A percentile compares a stretch with the other conserved stretches of the same genome.
These are phyloP conservation scores for Zostera marina DNA, from an alignment of 116 monocot genomes.

Conservation along the genomic window DNA sequence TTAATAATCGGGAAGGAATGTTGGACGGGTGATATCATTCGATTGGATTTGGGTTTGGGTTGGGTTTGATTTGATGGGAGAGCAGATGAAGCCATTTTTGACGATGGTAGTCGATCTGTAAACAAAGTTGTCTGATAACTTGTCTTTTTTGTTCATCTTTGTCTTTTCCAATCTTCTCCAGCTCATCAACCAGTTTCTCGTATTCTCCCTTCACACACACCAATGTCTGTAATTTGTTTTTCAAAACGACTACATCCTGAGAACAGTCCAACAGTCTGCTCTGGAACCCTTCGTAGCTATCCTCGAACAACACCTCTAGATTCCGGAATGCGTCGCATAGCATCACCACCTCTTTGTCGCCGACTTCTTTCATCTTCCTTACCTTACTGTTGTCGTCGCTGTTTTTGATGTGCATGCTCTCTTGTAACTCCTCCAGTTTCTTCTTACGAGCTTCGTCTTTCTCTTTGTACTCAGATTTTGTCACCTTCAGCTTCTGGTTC, in stretches of 20 bases:
- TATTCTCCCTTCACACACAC: constrained; percentile 8
- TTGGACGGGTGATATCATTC: too few species aligned
- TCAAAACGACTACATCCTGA: constrained; percentile 23
- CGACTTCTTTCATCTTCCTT: constrained; percentile 20
- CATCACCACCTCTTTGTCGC: constrained; percentile 9
- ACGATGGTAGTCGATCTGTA: constrained; percentile 57
- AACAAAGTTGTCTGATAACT: constrained; percentile 72
- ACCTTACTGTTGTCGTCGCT: constrained; percentile 20
- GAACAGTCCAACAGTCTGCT: constrained; percentile 19
- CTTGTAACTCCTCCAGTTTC: constrained; percentile 21
- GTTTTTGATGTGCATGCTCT: constrained; percentile 14
- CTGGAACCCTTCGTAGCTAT: constrained; percentile 10
- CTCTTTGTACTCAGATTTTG: constrained; percentile 57
- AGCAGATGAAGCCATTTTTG: constrained; percentile 23
- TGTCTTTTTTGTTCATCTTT: constrained; percentile 75
- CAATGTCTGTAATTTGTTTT: constrained; percentile 4
- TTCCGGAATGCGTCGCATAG: constrained; percentile 15
- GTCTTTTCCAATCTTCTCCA: constrained; percentile 38
- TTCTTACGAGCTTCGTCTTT: constrained; percentile 37
- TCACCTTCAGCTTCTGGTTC: constrained; percentile 64
- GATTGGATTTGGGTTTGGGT: constrained; percentile 8
- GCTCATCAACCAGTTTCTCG: constrained; percentile 17
- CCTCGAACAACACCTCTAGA: constrained; percentile 22
- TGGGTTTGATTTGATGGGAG: constrained; percentile 11
- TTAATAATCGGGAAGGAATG: too few species aligned